phyloP scores from a whole-genome alignment of 2,329 filamentous ascomycete genomes.

The Xylaria sp. region DNA sequence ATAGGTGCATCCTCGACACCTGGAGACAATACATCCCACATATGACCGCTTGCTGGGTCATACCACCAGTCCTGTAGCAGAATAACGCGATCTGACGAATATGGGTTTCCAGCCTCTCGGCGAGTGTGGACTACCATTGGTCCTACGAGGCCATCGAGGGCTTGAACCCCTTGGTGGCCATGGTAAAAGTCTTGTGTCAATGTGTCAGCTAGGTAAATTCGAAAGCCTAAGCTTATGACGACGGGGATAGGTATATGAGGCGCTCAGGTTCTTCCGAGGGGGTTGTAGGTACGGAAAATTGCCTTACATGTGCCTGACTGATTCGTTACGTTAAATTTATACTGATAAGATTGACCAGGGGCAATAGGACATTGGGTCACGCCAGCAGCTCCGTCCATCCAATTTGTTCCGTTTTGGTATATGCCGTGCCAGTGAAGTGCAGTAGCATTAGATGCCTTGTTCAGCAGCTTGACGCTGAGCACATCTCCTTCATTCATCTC shows the following conservation, averaged over 20 bases:
- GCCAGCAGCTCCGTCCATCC: conserved; percentile 77
- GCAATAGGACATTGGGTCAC: conserved; percentile 75
- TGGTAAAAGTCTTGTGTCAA: conserved; percentile 51
- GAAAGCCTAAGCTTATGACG: background rate
- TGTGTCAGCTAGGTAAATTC: conserved; percentile 35
- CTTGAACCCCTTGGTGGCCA: conserved; percentile 68
- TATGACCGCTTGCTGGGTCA: conserved; percentile 56
- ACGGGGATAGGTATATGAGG: background rate
- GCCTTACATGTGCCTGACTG: conserved; percentile 56
- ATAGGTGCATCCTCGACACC: conserved; percentile 56
- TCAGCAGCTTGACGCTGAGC: conserved; percentile 74
- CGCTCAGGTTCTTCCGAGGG: background rate
- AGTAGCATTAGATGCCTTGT: conserved; percentile 72
- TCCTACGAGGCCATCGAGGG: conserved; percentile 73
- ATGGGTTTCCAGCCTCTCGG: conserved; percentile 61
- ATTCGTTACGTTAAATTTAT: conserved; percentile 70
- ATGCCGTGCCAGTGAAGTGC: conserved; percentile 82
- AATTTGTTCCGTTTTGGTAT: conserved; percentile 78
- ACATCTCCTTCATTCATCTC: conserved; percentile 79
- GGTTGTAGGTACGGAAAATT: background rate
- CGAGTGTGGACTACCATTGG: conserved; percentile 71
- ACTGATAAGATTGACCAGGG: conserved; percentile 70
- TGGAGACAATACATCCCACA: conserved; percentile 53
- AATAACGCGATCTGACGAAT: conserved; percentile 69
- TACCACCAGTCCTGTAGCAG: conserved; percentile 78